Evolutionary conservation across 2,329 filamentous ascomycete species (phyloP), one percentile per base, ranked within the genome.

Genomic region (Epicoccum sorghinum): DNA sequence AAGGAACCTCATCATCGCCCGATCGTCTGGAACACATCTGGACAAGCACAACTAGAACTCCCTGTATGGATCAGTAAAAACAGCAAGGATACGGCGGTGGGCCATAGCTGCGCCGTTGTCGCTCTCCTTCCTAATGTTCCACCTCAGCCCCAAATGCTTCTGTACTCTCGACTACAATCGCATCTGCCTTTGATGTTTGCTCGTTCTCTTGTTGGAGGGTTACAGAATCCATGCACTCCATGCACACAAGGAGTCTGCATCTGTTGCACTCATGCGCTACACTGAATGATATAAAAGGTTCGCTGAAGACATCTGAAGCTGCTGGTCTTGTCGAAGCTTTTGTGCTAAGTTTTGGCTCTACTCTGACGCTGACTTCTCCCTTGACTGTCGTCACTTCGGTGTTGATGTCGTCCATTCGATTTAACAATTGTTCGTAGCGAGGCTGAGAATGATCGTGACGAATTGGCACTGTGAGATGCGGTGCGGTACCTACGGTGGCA

Each of bases 241-340:
- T 44, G 45, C 70, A 73, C 1, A 71, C 60, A 0, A 71, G 37
- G 2, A 68, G 42, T 7, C 47, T 56, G 47, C 70, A 72, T 4
- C 14, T 13, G 1, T 23, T 2, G 30, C 69, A 73, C 36, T 68
- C 57, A 32, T 70, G 60, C 1, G 69, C 69, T 24, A 69, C 55
- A 48, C 60, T 70, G 35, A 66, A 65, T 2, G 59, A 14, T 4
- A 18, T 27, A 13, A 36, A 10, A 7, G 45, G 2, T 42, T 22
- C 3, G 42, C 10, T 42, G 13, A 49, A 54, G 13, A 54, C 13
- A 4, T 37, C 45, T 3, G 45, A 49, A 13, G 8, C n/a, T 24
- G 27, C 2, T 4, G 13, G 4, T 40, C 18, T 14, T 18, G 18
- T 3, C 18, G 18, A 18, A 18, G 18, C 18, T 18, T 18, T 18